Evolutionary conservation across 176 grass and related monocot genomes (phyloP), one percentile per base, ranked within the genome.

Genomic region (Oryza officinalis): DNA sequence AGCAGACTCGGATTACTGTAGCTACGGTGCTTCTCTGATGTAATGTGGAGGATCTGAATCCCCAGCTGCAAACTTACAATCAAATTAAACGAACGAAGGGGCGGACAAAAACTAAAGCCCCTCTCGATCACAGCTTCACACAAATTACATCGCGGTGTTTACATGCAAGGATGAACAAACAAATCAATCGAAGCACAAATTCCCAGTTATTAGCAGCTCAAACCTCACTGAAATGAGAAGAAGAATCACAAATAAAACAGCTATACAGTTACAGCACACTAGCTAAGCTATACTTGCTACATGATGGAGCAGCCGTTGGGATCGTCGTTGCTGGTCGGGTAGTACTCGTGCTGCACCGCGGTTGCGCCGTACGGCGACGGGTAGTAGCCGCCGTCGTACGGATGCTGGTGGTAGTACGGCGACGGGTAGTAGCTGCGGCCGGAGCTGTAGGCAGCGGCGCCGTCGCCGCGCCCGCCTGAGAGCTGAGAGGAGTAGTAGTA

Each of bases 281-380:
- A 13, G 13, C 1, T 4, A 28, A 37, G 35, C 35, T 37, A 37
- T 8, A 7, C 3, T 45, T 10, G 13, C 79, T 90, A 90, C 88
- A 90, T 83, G 83, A 90, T 22, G 68, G 46, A 73, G 3, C 88
- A 86, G 74, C 49, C 8, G 74, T 72, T 31, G 0, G 60, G 27
- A 9, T 37, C 35, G 35, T 90, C 88, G 4, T 3, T 9, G 3
- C 47, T 14, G 0, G 20, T 18, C 46, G 79, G 35, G 80, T 79
- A 90, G 80, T 79, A 90, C 46, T 86, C 84, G 32, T 79, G 74
- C 22, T 71, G 65, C 65, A 54, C 65, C 17, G 40, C 65, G 71
- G 71, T 20, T 6, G 18, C 1, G 23, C 12, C 17, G 83, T 81
- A 85, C 64, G n/a, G 11, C 26, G 46, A 0, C 77, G 76, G 1